Evolutionary conservation across 768 basidiomycete genomes (phyloP).

Genomic region (Clitopilus hobsonii): DNA sequence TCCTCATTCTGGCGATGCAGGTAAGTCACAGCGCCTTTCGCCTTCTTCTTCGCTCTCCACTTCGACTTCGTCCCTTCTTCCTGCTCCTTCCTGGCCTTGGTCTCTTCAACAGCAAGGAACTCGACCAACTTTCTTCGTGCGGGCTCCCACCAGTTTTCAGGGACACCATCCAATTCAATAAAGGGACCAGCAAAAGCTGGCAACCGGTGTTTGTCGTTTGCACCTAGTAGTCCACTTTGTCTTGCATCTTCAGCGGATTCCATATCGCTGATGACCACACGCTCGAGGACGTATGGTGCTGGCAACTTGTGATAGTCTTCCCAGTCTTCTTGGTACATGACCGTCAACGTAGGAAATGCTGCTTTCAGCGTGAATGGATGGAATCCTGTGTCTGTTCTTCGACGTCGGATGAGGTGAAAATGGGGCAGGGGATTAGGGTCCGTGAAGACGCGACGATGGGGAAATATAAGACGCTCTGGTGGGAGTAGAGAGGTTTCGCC

Average conservation of each 20-base stretch:
- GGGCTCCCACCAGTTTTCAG: conserved; percentile 69
- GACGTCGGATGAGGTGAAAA: conserved; percentile 32
- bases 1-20: conserved; percentile 55
- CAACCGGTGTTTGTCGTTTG: neutral
- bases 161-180: conserved; percentile 33
- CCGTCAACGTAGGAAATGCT: conserved; percentile 65
- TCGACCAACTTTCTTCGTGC: conserved; percentile 36
- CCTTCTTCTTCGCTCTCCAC: conserved; percentile 8
- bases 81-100: conserved; percentile 17
- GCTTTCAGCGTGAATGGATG: conserved; percentile 71
- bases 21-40: conserved; percentile 58
- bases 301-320: conserved; percentile 65
- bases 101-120: conserved; percentile 34
- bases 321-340: conserved; percentile 75
- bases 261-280: conserved; percentile 73
- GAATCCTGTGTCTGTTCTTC: conserved; percentile 55
- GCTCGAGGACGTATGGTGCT: conserved; percentile 70
- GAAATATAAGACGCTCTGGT: conserved; percentile 73
- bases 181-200: conserved; percentile 18
- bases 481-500: conserved; percentile 53
- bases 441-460: conserved; percentile 58
- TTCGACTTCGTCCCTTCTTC: conserved; percentile 22
- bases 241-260: conserved; percentile 46
- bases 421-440: conserved; percentile 35
- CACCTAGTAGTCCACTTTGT: conserved; percentile 13